Evolutionary conservation across 495 filamentous ascomycete species (phyloP).

Genomic region (Sordaria brevicollis): DNA sequence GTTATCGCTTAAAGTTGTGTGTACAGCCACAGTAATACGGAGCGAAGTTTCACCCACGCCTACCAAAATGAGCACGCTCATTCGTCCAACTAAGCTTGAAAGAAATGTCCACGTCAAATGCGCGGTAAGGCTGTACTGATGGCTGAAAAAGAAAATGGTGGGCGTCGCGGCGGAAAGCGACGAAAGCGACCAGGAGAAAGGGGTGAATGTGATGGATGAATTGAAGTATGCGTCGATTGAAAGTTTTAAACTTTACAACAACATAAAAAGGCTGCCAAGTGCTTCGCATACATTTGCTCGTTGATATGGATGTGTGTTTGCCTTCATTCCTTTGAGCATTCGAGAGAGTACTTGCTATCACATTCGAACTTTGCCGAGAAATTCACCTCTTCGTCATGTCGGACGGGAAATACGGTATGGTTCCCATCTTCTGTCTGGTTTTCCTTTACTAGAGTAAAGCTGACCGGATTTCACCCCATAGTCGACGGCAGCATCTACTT

Average conservation of each 20-base stretch:
- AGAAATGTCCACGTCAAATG: not conserved
- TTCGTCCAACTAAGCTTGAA: not conserved
- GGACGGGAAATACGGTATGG: conserved; percentile 6
- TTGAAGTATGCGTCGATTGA: not conserved
- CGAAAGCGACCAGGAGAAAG: not conserved
- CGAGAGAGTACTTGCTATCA: not conserved
- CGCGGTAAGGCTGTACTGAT: not conserved
- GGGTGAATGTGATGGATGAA: not conserved
- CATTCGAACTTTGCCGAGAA: not conserved
- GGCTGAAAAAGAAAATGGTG: not conserved
- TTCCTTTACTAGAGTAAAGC: not conserved
- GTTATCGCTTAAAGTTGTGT: not conserved
- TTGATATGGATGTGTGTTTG: not conserved
- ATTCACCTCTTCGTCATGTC: not conserved
- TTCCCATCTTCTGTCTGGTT: not conserved
- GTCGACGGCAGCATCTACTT: conserved; percentile 50
- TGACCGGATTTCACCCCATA: conserved; percentile 2
- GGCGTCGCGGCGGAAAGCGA: not conserved
- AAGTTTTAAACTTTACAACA: not conserved
- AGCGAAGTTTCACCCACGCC: not conserved
- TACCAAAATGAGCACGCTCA: not conserved
- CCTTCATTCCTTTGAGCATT: not conserved
- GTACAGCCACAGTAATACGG: not conserved
- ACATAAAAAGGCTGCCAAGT: not conserved
- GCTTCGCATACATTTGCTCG: not conserved